Base-by-base conservation (phyloP, 345 rosid genomes). In the Populus ilicifolia region DNA sequence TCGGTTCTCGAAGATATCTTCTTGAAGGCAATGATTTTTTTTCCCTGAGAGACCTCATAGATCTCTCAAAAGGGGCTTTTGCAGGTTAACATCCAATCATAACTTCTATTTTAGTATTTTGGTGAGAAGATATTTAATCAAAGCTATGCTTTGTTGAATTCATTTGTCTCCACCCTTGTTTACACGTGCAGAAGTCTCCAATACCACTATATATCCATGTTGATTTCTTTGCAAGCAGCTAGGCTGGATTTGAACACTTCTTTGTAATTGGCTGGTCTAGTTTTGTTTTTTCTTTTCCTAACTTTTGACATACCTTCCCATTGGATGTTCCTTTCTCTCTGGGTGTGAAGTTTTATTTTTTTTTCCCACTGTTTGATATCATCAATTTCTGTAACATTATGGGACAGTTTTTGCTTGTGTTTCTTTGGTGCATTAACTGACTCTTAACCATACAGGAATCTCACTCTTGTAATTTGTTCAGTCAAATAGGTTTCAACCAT, bases 61-160 rank as follows among this genome's bases (percentile, higher is more conserved):
- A 96, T 91, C 97, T 96, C 76, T 96, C 99, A 29, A 96, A 89
- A 87, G 98, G 99, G 75, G 91, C 97, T 71, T 96, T 94, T 86
- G 91, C 99, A 91, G 97, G 99, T 94, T 72, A 76, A 69, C 76
- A 69, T 84, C 73, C 72, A n/a, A 64, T 74, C 30, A 39, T 50
- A 70, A 56, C 38, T 44, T 39, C 33, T 63, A 39, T 12, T 74
- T 67, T 44, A 63, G 36, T 74, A 65, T 66, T 27, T 78, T 74
- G 33, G 62, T 36, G 16, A 0, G 20, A 72, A 69, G 73, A 23
- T 11, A 36, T 44, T 72, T 18, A 10, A 7, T 46, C 30, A 12
- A 72, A 35, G 18, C 56, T 46, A 20, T 48, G 41, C 54, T 46
- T 20, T 59, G n/a, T 70, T 64, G 67, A 71, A 52, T 78, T 41